Evolutionary conservation across 805 yeast species (phyloP), one percentile per base, ranked within the genome.

Genomic region (Ogataea nonfermentans): DNA sequence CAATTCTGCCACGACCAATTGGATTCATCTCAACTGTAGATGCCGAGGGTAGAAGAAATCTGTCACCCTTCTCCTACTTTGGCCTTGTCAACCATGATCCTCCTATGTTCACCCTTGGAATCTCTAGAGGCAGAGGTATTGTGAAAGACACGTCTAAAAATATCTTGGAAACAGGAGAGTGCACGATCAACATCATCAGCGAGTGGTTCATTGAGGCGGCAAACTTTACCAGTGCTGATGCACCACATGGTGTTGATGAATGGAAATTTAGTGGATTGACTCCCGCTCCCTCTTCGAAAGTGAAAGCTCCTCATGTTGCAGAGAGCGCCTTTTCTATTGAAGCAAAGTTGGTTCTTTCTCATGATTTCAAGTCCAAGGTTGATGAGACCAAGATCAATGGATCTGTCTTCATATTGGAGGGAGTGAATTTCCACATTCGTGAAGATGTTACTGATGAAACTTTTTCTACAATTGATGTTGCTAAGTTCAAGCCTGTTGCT

Each of bases 201-300:
- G 85, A 80, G 56, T 79, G 82, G 83, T 75, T 78, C 46, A 59
- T 71, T 19, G 84, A 79, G 44, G 84, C 84, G 16, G 81, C 84
- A 7, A 78, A 80, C 52, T 70, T 60, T 42, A 57, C 76, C 9
- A 59, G 72, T 13, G 65, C 63, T 20, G 59, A 68, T 46, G 68
- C 78, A 1, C 84, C 84, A 4, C 31, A 52, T 0, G 74, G 62
- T 3, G 65, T 71, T 11, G 74, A 72, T 46, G 86, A 79, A 55
- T 80, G 81, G 78, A 63, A 69, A 39, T 54, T 75, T 27, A 52
- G 72, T 14, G 84, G 84, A 0, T 61, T 79, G 42, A 74, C 80
- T 1, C 74, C 74, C 3, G 45, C 57, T 10, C 51, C 60, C 3
- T 73, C 81, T 0, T 49, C 50, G 0, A 52, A 58, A 8, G 84